Base-by-base conservation (phyloP, 306 rosid species). In the Cicer chorassanicum region DNA sequence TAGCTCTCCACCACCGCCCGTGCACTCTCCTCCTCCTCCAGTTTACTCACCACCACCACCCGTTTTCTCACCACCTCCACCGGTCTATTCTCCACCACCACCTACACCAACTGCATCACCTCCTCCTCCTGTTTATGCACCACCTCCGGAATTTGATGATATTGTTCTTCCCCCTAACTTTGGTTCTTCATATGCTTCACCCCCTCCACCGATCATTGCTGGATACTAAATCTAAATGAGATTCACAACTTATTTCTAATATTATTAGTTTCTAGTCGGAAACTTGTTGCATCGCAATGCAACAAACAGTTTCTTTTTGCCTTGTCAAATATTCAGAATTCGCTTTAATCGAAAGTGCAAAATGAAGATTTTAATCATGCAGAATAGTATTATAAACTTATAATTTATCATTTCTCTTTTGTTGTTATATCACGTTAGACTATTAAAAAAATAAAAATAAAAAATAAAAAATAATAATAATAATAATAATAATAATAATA, bases 121-220 rank as follows among this genome's bases (percentile, higher is more conserved):
- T 15, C 69, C 68, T n/a, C 67, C 68, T 40, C 68, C 68, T 14
- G 7, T 81, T 18, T 44, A 59, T 4, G 46, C 86, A 7, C 80
- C 80, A 34, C 65, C 80, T 4, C 15, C 40, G 1, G 50, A 69
- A 5, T n/a, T 13, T n/a, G 85, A 83, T 0, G 72, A 78, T 0
- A 24, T 74, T 2, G 1, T 78, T 71, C 81, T 84, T 53, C 88
- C 88, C n/a, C 81, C 83, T 19, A 2, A 56, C 56, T 78, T 84
- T 8, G 88, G 88, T 1, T 73, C 88, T 59, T 81, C 88, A 1
- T 84, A 84, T 24, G 83, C 88, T 45, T 84, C 88, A 2, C 88
- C 88, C 1, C 88, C 88, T 70, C 88, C 88, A 45, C 88, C 88
- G 9, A 36, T 18, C 70, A 44, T 81, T 1, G 2, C 70, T 4